These are phyloP conservation scores for Lachnellula willkommii DNA, from an alignment of 2,329 filamentous ascomycete genomes.

Conservation along the genomic window DNA sequence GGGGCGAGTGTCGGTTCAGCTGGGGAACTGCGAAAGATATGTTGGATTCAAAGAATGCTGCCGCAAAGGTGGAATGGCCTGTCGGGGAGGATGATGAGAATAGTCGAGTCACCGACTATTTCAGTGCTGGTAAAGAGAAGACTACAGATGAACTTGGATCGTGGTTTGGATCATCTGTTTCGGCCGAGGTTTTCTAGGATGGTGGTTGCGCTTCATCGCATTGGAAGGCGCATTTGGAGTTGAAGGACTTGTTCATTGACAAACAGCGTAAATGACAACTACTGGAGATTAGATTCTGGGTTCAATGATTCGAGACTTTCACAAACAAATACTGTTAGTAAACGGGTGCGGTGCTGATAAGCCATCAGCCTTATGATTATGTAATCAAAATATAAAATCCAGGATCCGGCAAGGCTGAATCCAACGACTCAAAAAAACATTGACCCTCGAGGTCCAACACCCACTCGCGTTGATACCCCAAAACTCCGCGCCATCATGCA, in stretches of 20 bases:
- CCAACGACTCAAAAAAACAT: neutral
- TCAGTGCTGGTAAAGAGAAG: constrained; percentile 38
- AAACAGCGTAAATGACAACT: neutral
- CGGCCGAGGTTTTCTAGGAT: constrained; percentile 27
- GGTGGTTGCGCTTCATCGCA: neutral
- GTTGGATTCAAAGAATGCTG: constrained; percentile 58
- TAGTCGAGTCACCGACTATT: constrained; percentile 71
- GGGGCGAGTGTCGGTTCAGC: constrained; percentile 84
- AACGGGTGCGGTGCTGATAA: too few species aligned
- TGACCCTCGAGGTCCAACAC: neutral
- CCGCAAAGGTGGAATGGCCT: constrained; percentile 79
- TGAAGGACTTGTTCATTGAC: neutral
- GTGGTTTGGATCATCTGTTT: constrained; percentile 64
- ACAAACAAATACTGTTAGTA: too few species aligned
- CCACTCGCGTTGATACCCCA: neutral
- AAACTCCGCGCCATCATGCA: constrained; percentile 52
- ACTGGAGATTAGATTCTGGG: too few species aligned
- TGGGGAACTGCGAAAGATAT: constrained; percentile 95
- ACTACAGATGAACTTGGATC: constrained; percentile 57
- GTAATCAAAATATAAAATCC: neutral
- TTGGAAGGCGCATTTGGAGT: neutral
- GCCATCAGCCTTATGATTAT: too few species aligned
- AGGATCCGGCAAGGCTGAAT: neutral
- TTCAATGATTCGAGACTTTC: too few species aligned
- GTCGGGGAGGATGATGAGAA: constrained; percentile 64